Evolutionary conservation across 1,139 yeast genomes (phyloP).

Genomic region (Pneumocystis murina): DNA sequence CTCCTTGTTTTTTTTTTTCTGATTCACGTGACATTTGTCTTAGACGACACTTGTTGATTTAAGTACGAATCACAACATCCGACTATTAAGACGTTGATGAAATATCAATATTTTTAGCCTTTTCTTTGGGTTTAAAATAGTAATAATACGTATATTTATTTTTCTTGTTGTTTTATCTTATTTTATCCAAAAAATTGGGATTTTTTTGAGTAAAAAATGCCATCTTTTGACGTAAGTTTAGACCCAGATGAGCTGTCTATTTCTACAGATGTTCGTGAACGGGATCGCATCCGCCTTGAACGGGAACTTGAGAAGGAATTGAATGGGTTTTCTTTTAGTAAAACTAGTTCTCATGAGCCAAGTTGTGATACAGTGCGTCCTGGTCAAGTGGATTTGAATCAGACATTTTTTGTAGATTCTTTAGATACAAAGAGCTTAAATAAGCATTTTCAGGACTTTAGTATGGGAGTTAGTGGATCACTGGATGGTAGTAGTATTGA

Average conservation of each 20-base stretch:
- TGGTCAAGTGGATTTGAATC: not conserved
- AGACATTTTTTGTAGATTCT: not conserved
- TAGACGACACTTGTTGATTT: too few species aligned
- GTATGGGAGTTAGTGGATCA: not conserved
- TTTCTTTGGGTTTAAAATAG: too few species aligned
- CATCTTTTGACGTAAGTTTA: not conserved
- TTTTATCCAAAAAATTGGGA: not conserved
- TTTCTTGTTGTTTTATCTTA: too few species aligned
- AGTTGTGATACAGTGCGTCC: not conserved
- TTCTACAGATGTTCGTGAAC: slow-evolving; percentile 1
- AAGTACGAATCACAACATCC: too few species aligned
- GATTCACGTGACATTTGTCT: too few species aligned
- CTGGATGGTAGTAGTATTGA: not conserved
- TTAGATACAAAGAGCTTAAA: not conserved
- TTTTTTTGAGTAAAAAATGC: not conserved
- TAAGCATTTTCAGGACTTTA: slow-evolving; percentile 1
- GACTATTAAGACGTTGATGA: too few species aligned
- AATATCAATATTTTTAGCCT: too few species aligned
- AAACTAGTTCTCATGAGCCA: not conserved
- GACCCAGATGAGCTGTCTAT: not conserved
- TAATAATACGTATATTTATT: too few species aligned
- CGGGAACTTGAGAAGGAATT: not conserved
- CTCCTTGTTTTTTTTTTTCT: too few species aligned
- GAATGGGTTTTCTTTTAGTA: not conserved
- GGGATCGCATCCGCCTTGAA: slow-evolving; percentile 1